These are phyloP conservation scores for Fusarium keratoplasticum DNA, from an alignment of 2,329 filamentous ascomycete species.

Conservation along the genomic window DNA sequence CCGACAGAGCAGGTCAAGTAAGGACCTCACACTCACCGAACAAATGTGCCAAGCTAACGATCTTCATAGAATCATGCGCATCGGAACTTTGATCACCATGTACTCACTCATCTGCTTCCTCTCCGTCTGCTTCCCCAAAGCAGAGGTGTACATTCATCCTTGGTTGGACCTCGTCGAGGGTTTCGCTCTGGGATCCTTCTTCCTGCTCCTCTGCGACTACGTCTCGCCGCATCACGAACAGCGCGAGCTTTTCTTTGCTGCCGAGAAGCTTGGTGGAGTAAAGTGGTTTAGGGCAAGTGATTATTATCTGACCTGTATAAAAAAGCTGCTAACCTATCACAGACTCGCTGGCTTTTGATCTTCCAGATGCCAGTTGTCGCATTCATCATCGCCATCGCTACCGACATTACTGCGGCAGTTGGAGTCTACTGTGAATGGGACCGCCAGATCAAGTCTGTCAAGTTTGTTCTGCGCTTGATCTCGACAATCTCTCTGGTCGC, in stretches of 20 bases:
- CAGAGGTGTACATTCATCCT: constrained; percentile 30
- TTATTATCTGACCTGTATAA: accelerated
- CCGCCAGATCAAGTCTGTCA: constrained; percentile 26
- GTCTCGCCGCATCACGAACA: constrained; percentile 30
- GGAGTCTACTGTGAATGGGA: constrained; percentile 33
- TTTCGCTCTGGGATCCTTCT: constrained; percentile 33
- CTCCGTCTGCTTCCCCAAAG: constrained; percentile 14
- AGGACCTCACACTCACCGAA: not conserved
- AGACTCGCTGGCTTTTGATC: constrained; percentile 39
- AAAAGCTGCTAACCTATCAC: not conserved
- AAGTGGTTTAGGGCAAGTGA: constrained; percentile 31
- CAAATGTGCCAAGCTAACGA: accelerated
- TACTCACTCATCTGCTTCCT: constrained; percentile 35
- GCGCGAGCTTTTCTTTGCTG: constrained; percentile 38
- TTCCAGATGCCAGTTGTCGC: constrained; percentile 38
- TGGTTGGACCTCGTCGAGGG: constrained; percentile 35
- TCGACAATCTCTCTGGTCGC: constrained; percentile 17
- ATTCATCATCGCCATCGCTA: constrained; percentile 13
- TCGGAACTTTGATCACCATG: constrained; percentile 28
- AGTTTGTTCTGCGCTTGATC: constrained; percentile 18
- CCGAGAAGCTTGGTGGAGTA: constrained; percentile 30
- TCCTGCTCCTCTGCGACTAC: constrained; percentile 38
- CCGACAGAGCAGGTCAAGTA: constrained; percentile 40
- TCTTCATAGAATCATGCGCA: constrained; percentile 24
- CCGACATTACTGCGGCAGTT: constrained; percentile 27